Percentiles rank a stretch among this genome's conserved stretches.
phyloP scores from a whole-genome alignment of 768 basidiomycete genomes.

The Pholiota microspora region DNA sequence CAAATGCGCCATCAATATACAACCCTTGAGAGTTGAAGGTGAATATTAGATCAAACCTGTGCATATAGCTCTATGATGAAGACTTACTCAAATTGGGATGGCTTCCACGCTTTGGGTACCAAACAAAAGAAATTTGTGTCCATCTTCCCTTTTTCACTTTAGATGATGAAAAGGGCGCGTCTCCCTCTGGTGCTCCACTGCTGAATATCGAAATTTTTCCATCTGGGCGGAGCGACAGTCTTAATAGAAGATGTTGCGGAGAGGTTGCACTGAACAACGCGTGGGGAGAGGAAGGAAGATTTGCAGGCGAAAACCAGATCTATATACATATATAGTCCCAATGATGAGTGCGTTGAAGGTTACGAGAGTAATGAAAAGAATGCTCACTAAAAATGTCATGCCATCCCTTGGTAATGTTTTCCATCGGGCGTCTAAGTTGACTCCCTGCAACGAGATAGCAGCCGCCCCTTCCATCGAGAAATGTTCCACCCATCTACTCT shows the following conservation, averaged over 20 bases:
- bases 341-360: conserved; percentile 1
- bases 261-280: conserved; percentile 30
- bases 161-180: conserved; percentile 42
- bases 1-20: conserved; percentile 71
- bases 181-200: conserved; percentile 29
- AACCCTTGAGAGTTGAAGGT: conserved; percentile 44
- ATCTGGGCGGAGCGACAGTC: conserved; percentile 25
- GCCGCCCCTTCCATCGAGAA: conserved; percentile 64
- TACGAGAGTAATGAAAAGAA: neutral
- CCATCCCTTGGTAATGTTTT: conserved; percentile 59
- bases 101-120: conserved; percentile 55
- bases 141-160: conserved; percentile 57
- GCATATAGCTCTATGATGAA: neutral
- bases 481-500: conserved; percentile 77
- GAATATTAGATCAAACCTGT: neutral
- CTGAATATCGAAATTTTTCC: conserved; percentile 55
- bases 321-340: conserved; percentile 15
- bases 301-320: conserved; percentile 52
- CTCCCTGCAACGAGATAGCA: conserved; percentile 46
- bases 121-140: conserved; percentile 70
- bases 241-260: neutral
- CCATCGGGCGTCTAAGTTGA: conserved; percentile 22
- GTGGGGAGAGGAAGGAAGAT: conserved; percentile 33
- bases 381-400: conserved; percentile 68
- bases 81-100: conserved; percentile 61